Base-by-base conservation (phyloP, 495 filamentous ascomycete genomes). In the Chaetomium cochliodes region DNA sequence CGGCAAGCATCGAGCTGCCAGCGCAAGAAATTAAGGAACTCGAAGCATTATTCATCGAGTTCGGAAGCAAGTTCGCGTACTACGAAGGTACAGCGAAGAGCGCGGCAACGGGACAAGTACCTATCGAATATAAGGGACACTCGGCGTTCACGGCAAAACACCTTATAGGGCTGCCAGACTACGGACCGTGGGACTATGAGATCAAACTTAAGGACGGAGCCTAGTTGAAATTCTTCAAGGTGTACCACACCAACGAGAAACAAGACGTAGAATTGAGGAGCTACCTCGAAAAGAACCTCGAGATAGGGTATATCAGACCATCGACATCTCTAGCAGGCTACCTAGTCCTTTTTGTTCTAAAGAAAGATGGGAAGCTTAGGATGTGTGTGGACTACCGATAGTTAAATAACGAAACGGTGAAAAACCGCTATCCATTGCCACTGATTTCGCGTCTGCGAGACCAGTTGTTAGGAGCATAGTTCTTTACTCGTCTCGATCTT, bases 401-500 rank as follows among this genome's bases (percentile, higher is more conserved):
- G 22, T 25, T 64, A 9, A 58, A 64, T 20, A 28, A 41, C 11
- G 9, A 50, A 12, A 64, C 53, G 0, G 44, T 64, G 3, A 65
- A 65, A 30, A 65, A 65, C 23, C 44, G 55, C 5, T 65, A 65
- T 37, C 47, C 33, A 0, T 28, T 65, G 37, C 63, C 55, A 0
- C 16, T 60, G 30, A 65, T 65, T 20, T 8, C 8, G 3, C 1
- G 50, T 2, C 16, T 65, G n/a, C 49, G 30, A 47, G 55, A 59
- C 22, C 26, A 37, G 20, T 20, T 65, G 20, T 3, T 2, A 23
- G 46, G 46, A 12, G 55, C 46, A 1, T 2, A 54, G 1, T 53
- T 20, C 16, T 65, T 60, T 12, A 65, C 44, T 0, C 22, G 22
- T 1, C 28, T 65, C 12, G 55, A 65, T 15, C 55, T 65, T 11